phyloP scores from a whole-genome alignment of 2,329 filamentous ascomycete species.

The Nothophaeocryptopus gaeumannii region DNA sequence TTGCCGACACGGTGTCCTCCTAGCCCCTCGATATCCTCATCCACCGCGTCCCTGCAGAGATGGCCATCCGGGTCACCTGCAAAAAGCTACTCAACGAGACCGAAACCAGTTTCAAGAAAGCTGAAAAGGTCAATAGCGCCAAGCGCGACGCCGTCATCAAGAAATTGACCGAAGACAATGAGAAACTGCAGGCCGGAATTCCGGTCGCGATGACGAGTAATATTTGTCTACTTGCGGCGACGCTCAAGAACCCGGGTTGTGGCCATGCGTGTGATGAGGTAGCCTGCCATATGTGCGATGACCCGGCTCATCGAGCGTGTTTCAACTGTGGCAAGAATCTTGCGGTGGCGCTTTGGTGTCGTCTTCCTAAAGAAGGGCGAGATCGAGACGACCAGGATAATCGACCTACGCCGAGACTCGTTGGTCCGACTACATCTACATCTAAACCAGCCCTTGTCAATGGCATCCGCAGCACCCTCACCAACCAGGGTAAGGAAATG shows the following conservation, averaged over 20 bases:
- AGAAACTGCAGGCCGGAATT: not conserved
- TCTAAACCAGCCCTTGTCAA: not conserved
- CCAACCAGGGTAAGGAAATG: not conserved
- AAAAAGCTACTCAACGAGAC: not conserved
- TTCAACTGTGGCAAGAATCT: slow-evolving; percentile 17
- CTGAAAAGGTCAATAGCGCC: not conserved
- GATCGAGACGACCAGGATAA: not conserved
- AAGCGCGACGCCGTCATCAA: slow-evolving; percentile 2
- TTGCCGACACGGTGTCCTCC: not conserved
- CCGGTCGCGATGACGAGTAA: not conserved
- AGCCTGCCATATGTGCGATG: slow-evolving; percentile 15
- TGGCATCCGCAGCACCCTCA: not conserved
- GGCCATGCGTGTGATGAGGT: slow-evolving; percentile 4
- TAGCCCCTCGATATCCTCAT: not conserved
- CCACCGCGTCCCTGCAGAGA: not conserved
- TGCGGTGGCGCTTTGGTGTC: slow-evolving; percentile 4
- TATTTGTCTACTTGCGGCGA: not conserved
- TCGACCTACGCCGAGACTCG: not conserved
- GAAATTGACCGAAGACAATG: not conserved
- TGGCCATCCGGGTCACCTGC: not conserved
- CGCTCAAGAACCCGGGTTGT: not conserved
- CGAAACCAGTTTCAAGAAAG: not conserved
- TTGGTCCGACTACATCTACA: not conserved
- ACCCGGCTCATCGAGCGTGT: slow-evolving; percentile 8
- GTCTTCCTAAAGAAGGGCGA: not conserved